Evolutionary conservation across 2,329 filamentous ascomycete species (phyloP).

Genomic region (Arthrobotrys entomopaga): DNA sequence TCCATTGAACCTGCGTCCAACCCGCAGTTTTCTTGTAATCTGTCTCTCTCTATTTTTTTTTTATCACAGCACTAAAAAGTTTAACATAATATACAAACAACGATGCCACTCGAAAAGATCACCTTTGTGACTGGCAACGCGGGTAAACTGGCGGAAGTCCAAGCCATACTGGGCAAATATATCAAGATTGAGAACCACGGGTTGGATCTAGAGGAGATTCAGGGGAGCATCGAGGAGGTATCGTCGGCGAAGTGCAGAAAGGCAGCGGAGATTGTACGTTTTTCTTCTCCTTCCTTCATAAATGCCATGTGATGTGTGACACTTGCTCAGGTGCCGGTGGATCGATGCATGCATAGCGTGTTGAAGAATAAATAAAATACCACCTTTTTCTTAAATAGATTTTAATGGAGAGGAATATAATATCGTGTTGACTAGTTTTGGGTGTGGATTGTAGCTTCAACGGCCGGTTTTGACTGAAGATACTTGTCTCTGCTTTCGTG

Average conservation of each 20-base stretch:
- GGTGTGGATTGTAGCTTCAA: slow-evolving; percentile 68
- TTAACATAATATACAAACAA: slow-evolving; percentile 33
- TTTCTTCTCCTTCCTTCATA: slow-evolving; percentile 11
- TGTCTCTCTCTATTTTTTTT: background rate
- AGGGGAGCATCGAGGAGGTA: slow-evolving; percentile 91
- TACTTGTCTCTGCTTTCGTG: slow-evolving; percentile 91
- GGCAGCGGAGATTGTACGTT: slow-evolving; percentile 78
- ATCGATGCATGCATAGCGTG: too few relatives aligned
- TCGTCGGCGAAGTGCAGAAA: slow-evolving; percentile 85
- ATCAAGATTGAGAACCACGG: slow-evolving; percentile 79
- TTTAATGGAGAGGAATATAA: too few relatives aligned
- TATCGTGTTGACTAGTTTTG: too few relatives aligned
- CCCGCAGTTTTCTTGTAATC: background rate
- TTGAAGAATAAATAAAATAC: background rate
- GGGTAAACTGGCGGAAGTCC: slow-evolving; percentile 91
- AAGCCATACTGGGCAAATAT: slow-evolving; percentile 80
- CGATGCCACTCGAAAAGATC: slow-evolving; percentile 69
- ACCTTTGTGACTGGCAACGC: slow-evolving; percentile 98
- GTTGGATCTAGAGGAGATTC: slow-evolving; percentile 86
- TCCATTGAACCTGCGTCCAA: background rate
- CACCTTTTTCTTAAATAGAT: background rate
- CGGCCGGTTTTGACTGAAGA: slow-evolving; percentile 95
- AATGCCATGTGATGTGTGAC: background rate
- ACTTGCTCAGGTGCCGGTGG: too few relatives aligned
- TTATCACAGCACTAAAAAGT: background rate